phyloP scores from a whole-genome alignment of 1,284 basidiomycete genomes.

The Thelephora terrestris region DNA sequence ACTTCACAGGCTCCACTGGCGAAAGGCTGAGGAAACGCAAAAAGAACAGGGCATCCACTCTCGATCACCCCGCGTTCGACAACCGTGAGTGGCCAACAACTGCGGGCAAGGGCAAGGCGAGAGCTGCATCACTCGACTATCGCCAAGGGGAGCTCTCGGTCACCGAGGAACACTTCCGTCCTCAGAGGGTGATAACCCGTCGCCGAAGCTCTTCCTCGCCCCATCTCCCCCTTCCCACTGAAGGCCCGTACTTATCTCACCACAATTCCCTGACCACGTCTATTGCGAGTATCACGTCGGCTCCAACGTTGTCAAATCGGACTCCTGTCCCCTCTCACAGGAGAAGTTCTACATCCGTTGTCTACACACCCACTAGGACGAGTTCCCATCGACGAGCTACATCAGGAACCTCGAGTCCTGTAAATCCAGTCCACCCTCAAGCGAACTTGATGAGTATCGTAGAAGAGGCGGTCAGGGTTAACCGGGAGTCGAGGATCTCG shows the following conservation, averaged over 20 bases:
- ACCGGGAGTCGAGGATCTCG: conserved; percentile 18
- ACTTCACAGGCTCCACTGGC: background rate
- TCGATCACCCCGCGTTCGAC: background rate
- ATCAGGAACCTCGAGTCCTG: background rate
- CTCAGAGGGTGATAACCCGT: background rate
- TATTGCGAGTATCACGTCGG: conserved; percentile 15
- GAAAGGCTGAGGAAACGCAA: conserved; percentile 6
- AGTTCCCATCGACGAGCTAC: background rate
- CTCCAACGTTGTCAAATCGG: conserved; percentile 6
- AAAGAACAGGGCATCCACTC: background rate
- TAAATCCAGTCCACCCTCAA: conserved; percentile 11
- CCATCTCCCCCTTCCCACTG: conserved; percentile 7
- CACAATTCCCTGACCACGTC: conserved; percentile 22
- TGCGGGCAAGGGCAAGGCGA: conserved; percentile 10
- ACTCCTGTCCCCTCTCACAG: background rate
- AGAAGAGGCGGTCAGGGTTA: conserved; percentile 42
- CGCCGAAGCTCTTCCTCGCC: background rate
- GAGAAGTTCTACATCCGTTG: background rate
- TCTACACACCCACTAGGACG: background rate
- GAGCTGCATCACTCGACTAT: background rate
- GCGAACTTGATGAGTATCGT: conserved; percentile 58
- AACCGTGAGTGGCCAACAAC: background rate
- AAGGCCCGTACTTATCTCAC: conserved; percentile 17
- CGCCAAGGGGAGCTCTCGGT: no score
- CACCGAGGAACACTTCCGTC: no score